Base-by-base conservation (phyloP, 78 protist species). In the Pelomyxa schiedti region DNA sequence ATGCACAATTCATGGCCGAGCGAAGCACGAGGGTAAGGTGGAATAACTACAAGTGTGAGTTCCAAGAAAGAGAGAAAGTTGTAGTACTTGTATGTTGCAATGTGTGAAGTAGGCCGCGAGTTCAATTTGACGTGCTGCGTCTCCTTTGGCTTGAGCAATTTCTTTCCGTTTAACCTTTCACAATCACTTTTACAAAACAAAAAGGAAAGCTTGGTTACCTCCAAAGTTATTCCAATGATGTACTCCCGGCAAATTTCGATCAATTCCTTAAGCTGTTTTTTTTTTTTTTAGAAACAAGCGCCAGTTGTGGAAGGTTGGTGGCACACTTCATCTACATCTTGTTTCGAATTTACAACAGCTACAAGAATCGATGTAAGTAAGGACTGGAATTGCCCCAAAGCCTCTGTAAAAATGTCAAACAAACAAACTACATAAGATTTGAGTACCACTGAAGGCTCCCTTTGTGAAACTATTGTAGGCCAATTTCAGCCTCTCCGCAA, bases 21-120 rank as follows among this genome's bases (percentile, higher is more conserved):
- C 93, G 78, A 30, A 93, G 77, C 53, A 82, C 22, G 43, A 95
- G 83, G 9, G 80, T 28, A 73, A 91, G 28, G 74, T 95, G 98
- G 28, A 78, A 43, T 26, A 91, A 78, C 75, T n/a, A n/a, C n/a
- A n/a, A n/a, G n/a, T n/a, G n/a, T n/a, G n/a, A n/a, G n/a, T n/a
- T n/a, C n/a, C n/a, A 30, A 93, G 77, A 47, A 82, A 16, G 43
- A 95, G 83, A 8, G 80, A 26, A 73, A 91, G 28, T 72, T 95
- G 98, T 26, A 78, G 52, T 26, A 91, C 79, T 73, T 90, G 88
- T 30, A 96, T 40, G 40, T 93, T 78, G 83, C 96, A 91, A 90
- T 96, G 95, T 3, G 97, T 91, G 47, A 95, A 92, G 74, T 93
- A 94, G 22, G 97, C 95, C 6, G 97, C 92, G 64, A 95, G 87